phyloP scores from a whole-genome alignment of 1,139 yeast genomes.

The Candida sp. region DNA sequence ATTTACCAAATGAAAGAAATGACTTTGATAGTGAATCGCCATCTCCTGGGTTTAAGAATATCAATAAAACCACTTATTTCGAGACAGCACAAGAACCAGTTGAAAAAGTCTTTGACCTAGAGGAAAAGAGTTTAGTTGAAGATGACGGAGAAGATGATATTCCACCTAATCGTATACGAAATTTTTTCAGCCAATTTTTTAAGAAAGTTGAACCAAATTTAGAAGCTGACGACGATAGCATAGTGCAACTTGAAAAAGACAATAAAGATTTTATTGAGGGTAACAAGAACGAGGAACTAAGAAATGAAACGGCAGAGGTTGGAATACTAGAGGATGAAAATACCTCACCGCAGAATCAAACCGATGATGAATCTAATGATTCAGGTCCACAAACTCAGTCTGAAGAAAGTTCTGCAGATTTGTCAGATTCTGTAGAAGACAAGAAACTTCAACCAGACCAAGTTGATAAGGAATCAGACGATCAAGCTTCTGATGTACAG shows the following conservation, averaged over 20 bases:
- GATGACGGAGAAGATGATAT: background rate
- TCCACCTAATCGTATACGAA: background rate
- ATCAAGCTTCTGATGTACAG: too few relatives aligned
- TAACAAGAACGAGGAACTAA: background rate
- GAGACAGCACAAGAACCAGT: slow-evolving; percentile 1
- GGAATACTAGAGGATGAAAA: too few relatives aligned
- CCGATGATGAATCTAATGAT: too few relatives aligned
- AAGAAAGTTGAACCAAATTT: background rate
- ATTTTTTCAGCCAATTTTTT: background rate
- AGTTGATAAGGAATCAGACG: too few relatives aligned
- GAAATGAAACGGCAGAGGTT: background rate
- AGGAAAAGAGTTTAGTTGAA: background rate
- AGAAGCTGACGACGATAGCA: background rate
- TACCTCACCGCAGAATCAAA: too few relatives aligned
- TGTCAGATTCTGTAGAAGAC: too few relatives aligned
- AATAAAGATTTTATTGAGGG: background rate
- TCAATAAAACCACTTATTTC: background rate
- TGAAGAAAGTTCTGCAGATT: too few relatives aligned
- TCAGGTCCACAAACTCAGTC: too few relatives aligned
- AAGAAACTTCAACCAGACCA: too few relatives aligned
- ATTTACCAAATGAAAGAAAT: background rate
- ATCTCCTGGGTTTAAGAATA: background rate
- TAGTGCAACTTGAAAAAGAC: too few relatives aligned
- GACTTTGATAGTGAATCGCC: background rate
- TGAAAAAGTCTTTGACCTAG: slow-evolving; percentile 1